phyloP scores from a whole-genome alignment of 1,284 basidiomycete genomes.

The Boletellus deceptivus region DNA sequence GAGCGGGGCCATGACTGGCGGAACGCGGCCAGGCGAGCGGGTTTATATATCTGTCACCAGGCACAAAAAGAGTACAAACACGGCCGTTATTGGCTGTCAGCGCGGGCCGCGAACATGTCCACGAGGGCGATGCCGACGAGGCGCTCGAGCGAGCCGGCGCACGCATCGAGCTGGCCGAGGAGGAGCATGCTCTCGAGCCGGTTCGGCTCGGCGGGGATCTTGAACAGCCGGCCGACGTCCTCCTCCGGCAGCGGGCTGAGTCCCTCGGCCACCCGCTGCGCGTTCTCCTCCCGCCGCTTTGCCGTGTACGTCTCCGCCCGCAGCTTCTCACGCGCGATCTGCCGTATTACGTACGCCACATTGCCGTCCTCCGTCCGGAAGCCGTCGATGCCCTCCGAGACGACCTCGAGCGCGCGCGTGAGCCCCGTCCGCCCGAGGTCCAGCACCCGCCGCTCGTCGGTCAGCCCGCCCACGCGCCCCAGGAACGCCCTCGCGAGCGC shows the following conservation, averaged over 20 bases:
- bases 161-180: constrained; percentile 85
- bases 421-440: constrained; percentile 61
- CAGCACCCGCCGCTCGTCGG: constrained; percentile 38
- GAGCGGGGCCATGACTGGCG: constrained; percentile 47
- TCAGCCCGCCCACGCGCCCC: background rate
- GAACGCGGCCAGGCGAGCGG: background rate
- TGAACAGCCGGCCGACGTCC: constrained; percentile 80
- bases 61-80: background rate
- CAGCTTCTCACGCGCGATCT: constrained; percentile 86
- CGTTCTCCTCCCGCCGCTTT: constrained; percentile 91
- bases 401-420: constrained; percentile 73
- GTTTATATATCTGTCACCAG: background rate
- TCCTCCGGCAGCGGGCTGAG: constrained; percentile 86
- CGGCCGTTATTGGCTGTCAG: background rate
- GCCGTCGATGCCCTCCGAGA: constrained; percentile 81
- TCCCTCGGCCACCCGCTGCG: constrained; percentile 78
- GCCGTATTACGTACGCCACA: constrained; percentile 87
- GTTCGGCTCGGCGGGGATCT: constrained; percentile 87
- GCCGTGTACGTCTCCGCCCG: constrained; percentile 79
- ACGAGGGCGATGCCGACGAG: constrained; percentile 69
- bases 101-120: constrained; percentile 72
- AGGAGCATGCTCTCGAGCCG: constrained; percentile 86
- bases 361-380: constrained; percentile 93
- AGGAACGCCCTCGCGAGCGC: constrained; percentile 86
- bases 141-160: constrained; percentile 73